phyloP scores from a whole-genome alignment of 148 eudicot species.

The Simmondsia chinensis region DNA sequence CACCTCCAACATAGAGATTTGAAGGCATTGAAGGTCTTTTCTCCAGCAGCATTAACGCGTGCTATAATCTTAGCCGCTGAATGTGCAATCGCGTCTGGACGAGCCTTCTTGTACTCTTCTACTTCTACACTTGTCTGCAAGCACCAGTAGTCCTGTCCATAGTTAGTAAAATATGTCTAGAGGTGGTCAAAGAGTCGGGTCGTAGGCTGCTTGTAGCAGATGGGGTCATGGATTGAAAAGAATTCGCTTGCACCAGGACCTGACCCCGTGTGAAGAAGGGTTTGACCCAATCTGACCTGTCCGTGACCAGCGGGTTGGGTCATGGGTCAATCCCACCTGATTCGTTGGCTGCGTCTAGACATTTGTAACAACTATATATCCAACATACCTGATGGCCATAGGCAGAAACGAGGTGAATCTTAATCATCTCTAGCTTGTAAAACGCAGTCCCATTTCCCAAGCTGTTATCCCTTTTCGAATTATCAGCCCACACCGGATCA shows the following conservation, averaged over 20 bases:
- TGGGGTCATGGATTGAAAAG: too few species aligned
- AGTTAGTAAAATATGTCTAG: too few species aligned
- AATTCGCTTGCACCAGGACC: too few species aligned
- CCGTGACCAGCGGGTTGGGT: too few species aligned
- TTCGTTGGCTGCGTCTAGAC: too few species aligned
- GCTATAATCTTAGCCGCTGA: conserved; percentile 85
- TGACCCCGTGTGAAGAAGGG: too few species aligned
- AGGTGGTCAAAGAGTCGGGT: too few species aligned
- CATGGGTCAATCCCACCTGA: too few species aligned
- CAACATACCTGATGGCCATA: conserved; percentile 62
- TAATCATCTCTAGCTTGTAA: conserved; percentile 86
- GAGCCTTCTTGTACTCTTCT: conserved; percentile 78
- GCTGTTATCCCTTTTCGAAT: conserved; percentile 53
- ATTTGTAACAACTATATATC: too few species aligned
- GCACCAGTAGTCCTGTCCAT: neutral
- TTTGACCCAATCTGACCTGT: too few species aligned
- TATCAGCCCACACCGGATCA: conserved; percentile 32
- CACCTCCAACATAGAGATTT: conserved; percentile 89
- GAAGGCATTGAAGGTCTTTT: conserved; percentile 81
- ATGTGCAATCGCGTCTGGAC: conserved; percentile 94
- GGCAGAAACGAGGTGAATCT: conserved; percentile 65
- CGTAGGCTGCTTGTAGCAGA: too few species aligned
- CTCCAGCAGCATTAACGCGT: conserved; percentile 87
- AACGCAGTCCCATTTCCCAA: conserved; percentile 58
- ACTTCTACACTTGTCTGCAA: conserved; percentile 68